phyloP scores from a whole-genome alignment of 108 stramenopile species.

The Nannochloropsis oceanica region DNA sequence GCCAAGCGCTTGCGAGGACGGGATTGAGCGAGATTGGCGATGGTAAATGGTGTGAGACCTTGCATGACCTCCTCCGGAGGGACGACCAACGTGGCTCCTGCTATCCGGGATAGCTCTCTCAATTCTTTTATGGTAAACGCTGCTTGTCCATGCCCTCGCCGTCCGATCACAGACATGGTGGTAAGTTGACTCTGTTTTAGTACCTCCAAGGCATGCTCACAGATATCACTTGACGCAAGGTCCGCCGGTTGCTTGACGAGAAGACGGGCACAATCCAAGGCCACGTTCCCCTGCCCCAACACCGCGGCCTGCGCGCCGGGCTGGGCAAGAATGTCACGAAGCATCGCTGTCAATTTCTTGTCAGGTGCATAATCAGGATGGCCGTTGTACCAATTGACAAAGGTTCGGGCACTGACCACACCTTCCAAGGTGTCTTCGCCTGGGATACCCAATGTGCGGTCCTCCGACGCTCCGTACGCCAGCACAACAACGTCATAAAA shows the following conservation, averaged over 20 bases:
- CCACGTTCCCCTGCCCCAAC: slow-evolving; percentile 92
- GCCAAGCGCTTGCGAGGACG: slow-evolving; percentile 16
- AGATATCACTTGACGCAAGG: slow-evolving; percentile 65
- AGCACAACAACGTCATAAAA: slow-evolving; percentile 52
- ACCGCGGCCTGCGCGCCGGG: slow-evolving; percentile 46
- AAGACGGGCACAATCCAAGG: slow-evolving; percentile 82
- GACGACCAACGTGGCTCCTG: slow-evolving; percentile 48
- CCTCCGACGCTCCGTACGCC: slow-evolving; percentile 59
- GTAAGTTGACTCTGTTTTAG: slow-evolving; percentile 15
- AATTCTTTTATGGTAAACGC: slow-evolving; percentile 98
- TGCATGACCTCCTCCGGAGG: slow-evolving; percentile 56
- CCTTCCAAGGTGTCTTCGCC: slow-evolving; percentile 25
- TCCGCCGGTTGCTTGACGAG: slow-evolving; percentile 50
- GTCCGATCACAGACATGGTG: slow-evolving; percentile 60
- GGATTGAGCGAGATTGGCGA: slow-evolving; percentile 9
- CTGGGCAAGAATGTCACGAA: background rate
- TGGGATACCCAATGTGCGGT: slow-evolving; percentile 8
- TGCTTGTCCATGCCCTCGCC: slow-evolving; percentile 88
- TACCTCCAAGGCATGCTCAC: slow-evolving; percentile 53
- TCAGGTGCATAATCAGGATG: slow-evolving; percentile 37
- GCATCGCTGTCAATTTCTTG: background rate
- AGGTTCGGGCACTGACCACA: slow-evolving; percentile 51
- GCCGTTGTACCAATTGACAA: slow-evolving; percentile 34
- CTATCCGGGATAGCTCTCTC: slow-evolving; percentile 72
- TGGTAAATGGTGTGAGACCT: slow-evolving; percentile 44